phyloP scores from a whole-genome alignment of 2,329 filamentous ascomycete species.

The Fonsecaea erecta region DNA sequence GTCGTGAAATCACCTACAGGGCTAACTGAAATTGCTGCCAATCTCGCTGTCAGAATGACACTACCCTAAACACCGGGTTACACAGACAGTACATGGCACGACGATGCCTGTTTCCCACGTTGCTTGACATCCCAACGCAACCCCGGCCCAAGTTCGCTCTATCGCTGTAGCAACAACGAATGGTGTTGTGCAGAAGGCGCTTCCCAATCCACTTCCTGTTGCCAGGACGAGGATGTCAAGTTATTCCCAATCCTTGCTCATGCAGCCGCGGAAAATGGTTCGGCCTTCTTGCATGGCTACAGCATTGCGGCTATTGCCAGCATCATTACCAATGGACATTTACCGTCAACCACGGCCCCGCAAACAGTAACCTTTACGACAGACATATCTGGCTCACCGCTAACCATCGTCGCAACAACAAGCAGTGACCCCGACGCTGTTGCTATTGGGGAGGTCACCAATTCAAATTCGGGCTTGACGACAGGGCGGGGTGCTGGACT shows the following conservation, averaged over 20 bases:
- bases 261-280: conserved; percentile 16
- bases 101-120: conserved; percentile 13
- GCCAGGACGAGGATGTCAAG: conserved; percentile 10
- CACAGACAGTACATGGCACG: conserved; percentile 21
- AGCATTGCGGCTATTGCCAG: conserved; percentile 17
- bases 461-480: neutral
- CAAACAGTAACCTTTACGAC: conserved; percentile 15
- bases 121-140: conserved; percentile 4
- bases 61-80: conserved; percentile 14
- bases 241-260: conserved; percentile 11
- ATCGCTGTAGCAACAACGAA: conserved; percentile 11
- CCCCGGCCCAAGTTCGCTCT: conserved; percentile 7
- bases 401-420: conserved; percentile 13
- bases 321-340: conserved; percentile 4
- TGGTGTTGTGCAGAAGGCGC: conserved; percentile 22
- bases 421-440: neutral
- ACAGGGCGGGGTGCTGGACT: conserved; percentile 14
- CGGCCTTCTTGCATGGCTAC: conserved; percentile 17
- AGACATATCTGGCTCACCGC: conserved; percentile 11
- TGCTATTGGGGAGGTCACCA: neutral
- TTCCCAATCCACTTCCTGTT: conserved; percentile 20
- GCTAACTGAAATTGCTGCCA: neutral
- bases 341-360: neutral
- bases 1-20: neutral
- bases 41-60: conserved; percentile 6